Evolutionary conservation across 139 green algal genomes (phyloP), one percentile per base, ranked within the genome.

Genomic region (Penium margaritaceum): DNA sequence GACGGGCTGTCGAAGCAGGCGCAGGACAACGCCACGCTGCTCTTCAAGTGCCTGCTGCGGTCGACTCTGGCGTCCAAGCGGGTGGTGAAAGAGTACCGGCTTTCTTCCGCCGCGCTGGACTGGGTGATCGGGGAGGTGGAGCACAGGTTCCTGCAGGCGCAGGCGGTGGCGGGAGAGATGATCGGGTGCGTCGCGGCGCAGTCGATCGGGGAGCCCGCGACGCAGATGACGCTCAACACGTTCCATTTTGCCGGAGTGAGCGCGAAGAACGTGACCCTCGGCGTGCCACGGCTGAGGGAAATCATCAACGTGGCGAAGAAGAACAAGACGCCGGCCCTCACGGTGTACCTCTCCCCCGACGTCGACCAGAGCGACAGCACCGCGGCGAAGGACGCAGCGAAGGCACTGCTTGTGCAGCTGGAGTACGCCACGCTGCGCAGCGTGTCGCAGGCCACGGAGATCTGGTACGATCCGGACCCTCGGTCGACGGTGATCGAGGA

Each of bases 271-370:
- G 94, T 98, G 30, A 99, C 95, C 37, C 89, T 97, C 71, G 95
- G 94, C 46, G 94, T 99, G 82, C 95, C 95, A 6, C 90, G 95
- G 30, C 84, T 99, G 29, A 95, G 89, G 5, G 95, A 99, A 83
- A 96, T 99, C 88, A 98, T 98, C 87, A 98, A 99, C 83, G 88
- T 98, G 21, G 89, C 95, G 41, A 98, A 99, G 86, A 96, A 93
- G 85, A 98, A 96, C 85, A 97, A 97, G 84, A 99, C 95, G 63
- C 95, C 95, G 37, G 90, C 81, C 1, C 84, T 97, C 9, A 89
- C 88, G 27, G 90, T 99, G 58, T 91, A 92, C 85, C 84, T 97
- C 69, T 35, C 14, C 0, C 64, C 81, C 34, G 77, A 84, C 29
- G 41, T 70, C n/a, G 46, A 35, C 9, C 43, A 57, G 14, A 68